Base-by-base conservation (phyloP, 306 rosid genomes). In the Inga leiocalycina region DNA sequence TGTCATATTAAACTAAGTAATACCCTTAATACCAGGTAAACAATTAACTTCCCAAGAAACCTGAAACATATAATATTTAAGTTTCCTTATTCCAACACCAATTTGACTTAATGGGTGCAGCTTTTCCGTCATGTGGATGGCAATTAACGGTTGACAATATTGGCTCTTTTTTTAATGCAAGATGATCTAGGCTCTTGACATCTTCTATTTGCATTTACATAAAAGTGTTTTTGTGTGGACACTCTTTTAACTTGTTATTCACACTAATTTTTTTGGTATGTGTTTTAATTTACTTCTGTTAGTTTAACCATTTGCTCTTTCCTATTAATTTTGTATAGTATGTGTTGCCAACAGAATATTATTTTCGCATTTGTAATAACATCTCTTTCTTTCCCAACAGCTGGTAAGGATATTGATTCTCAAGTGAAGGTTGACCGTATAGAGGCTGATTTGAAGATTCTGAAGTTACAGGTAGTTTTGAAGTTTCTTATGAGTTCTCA, bases 371-470 rank as follows among this genome's bases (percentile, higher is more conserved):
- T 79, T 71, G n/a, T 78, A 66, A 65, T 82, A 77, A 61, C 84
- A 19, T 77, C 78, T 30, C 39, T 74, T 71, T 80, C 45, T 80
- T 81, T 76, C 76, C 39, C 83, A 77, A 77, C 81, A 75, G 89
- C 85, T 83, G 98, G 92, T 74, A 86, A 84, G 80, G 87, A 91
- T 87, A 87, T 86, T 49, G 91, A 78, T 71, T 87, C 89, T 78
- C 97, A 88, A 82, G 88, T 83, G 59, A 92, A 88, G 84, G 92
- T 92, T 86, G 91, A 86, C 65, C 97, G 99, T 44, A 87, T 91
- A 78, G 98, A 93, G 83, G 98, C 99, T 78, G 99, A 96, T 90
- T 83, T 91, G 90, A 92, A 90, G 87, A 96, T 96, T 86, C 87
- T 96, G 27, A 96, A 91, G 72, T 86, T 93, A 85, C 99, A 96